A percentile compares a stretch with the other conserved stretches of the same genome.
phyloP scores from a whole-genome alignment of 768 basidiomycete species.

The Strobilomyces confusus region DNA sequence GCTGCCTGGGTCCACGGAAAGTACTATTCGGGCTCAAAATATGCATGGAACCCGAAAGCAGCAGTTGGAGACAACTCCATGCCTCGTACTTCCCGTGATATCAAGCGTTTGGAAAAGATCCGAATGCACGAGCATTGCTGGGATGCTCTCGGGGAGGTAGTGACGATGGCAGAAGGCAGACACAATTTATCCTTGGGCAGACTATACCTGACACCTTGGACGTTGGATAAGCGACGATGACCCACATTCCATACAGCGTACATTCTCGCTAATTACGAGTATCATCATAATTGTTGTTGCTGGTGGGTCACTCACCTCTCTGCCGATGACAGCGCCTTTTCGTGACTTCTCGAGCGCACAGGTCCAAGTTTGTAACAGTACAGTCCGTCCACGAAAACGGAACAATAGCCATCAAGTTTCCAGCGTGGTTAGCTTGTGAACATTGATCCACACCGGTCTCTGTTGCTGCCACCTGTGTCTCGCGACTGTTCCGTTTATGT shows the following conservation, averaged over 20 bases:
- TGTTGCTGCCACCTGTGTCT: constrained; percentile 8
- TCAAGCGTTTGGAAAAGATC: constrained; percentile 21
- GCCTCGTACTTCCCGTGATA: constrained; percentile 12
- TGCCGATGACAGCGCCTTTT: neutral
- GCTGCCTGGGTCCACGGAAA: constrained; percentile 24
- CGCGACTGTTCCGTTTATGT: neutral
- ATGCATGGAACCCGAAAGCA: constrained; percentile 40
- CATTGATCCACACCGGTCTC: constrained; percentile 5
- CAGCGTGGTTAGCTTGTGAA: constrained; percentile 8
- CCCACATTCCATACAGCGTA: neutral
- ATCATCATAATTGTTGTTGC: neutral
- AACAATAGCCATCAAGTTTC: constrained; percentile 11
- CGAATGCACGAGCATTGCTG: constrained; percentile 37
- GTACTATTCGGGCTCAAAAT: constrained; percentile 19
- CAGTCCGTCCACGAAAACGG: neutral
- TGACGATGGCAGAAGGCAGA: constrained; percentile 58
- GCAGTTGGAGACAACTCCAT: constrained; percentile 22
- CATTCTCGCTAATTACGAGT: constrained; percentile 4
- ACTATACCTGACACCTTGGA: constrained; percentile 31
- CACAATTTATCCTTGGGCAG: constrained; percentile 49
- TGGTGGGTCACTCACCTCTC: neutral
- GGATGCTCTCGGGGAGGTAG: constrained; percentile 49
- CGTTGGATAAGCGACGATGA: constrained; percentile 8
- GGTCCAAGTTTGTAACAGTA: neutral
- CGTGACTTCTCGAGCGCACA: neutral